Base-by-base conservation (phyloP, 208 protist species). In the Leptomonas pyrrhocoris region DNA sequence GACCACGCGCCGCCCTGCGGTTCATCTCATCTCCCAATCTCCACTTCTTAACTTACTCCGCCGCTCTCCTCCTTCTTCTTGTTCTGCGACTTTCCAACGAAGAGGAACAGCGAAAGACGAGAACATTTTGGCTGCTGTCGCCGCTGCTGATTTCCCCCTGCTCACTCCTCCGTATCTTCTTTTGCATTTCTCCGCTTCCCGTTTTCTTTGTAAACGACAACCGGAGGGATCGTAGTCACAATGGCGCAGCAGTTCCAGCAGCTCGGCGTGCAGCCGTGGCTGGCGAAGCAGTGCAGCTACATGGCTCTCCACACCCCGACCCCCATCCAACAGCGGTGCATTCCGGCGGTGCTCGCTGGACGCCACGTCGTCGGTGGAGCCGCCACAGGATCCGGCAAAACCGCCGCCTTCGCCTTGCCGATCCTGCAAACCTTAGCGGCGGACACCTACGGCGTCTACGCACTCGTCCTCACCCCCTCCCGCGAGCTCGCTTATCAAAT, bases 311-410 rank as follows among this genome's bases (percentile, higher is more conserved):
- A 88, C 27, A 88, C 81, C 21, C 94, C 94, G 13, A 97, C 94
- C 6, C 80, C 80, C 1, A 93, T 97, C 49, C 94, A 97, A 77
- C 31, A 43, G 18, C 61, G 76, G 30, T 93, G 81, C 64, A 97
- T 98, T 46, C 92, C 93, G 0, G 66, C 81, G 8, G 80, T 96
- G 9, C 75, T 98, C 2, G 62, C 54, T 11, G 97, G 95, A 11
- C 74, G 77, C 6, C 89, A 99, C 80, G 84, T 99, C 28, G 83
- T 99, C 21, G 98, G 95, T 28, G 87, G 85, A 15, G 97, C 98
- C 4, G 84, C 92, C 25, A 99, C 98, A 4, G 98, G 98, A 58
- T 96, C 85, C 38, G 98, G 98, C 55, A 99, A 99, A 79, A 99
- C 98, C 5, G 97, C 97, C 1, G 97, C 98, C 34, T 99, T 99